These are phyloP conservation scores for Nematocida parisii DNA, from an alignment of 371 early-diverging fungal genomes.

Conservation along the genomic window DNA sequence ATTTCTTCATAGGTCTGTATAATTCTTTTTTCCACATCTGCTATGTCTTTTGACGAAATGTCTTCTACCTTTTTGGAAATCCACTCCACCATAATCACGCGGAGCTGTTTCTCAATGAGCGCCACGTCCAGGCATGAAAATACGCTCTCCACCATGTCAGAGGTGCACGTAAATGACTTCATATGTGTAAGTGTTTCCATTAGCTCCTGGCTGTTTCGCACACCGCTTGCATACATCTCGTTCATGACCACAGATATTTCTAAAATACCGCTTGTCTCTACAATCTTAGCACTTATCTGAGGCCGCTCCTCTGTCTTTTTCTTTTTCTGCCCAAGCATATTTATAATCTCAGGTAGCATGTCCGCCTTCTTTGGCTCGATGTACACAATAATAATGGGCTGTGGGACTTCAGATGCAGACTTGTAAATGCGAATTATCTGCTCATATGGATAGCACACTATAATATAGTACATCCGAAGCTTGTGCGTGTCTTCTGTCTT, in stretches of 20 bases:
- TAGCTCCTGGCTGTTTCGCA: background rate
- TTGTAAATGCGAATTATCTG: background rate
- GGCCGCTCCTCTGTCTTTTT: conserved; percentile 18
- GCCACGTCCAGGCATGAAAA: conserved; percentile 32
- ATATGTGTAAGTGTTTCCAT: background rate
- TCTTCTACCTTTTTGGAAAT: conserved; percentile 3
- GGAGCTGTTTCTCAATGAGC: conserved; percentile 38
- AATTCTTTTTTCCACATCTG: conserved; percentile 1
- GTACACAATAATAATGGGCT: conserved; percentile 21
- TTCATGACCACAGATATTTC: conserved; percentile 29
- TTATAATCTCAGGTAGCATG: conserved; percentile 34
- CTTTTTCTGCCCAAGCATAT: conserved; percentile 20
- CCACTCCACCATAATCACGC: conserved; percentile 25
- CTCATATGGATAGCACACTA: conserved; percentile 56
- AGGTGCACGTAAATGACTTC: background rate
- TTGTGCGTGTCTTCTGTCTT: conserved; percentile 20
- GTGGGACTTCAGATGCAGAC: background rate
- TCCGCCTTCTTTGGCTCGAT: conserved; percentile 54
- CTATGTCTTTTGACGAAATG: background rate
- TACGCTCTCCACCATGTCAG: background rate
- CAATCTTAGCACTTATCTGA: background rate
- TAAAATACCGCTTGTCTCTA: conserved; percentile 36
- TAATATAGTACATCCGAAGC: conserved; percentile 53
- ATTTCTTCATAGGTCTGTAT: conserved; percentile 11
- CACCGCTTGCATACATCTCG: conserved; percentile 21